Conservation (phyloP, 78 protist genomes). For the Reticulomyxa filosa region DNA sequence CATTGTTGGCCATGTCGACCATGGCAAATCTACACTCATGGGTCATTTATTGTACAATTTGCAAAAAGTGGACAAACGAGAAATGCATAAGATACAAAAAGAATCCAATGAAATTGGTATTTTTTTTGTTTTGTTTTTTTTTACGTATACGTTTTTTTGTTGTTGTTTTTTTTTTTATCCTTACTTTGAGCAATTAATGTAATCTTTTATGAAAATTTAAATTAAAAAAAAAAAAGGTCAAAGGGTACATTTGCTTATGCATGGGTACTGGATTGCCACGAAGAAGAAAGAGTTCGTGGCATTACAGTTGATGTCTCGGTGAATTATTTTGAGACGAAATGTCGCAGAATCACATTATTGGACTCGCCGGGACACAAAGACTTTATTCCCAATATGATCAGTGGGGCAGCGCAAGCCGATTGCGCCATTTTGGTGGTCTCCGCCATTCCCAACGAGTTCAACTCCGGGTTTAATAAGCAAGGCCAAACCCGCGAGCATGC, state of each 20-base stretch:
- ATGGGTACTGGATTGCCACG: constrained; percentile 20
- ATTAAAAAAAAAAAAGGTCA: no score
- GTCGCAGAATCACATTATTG: no score
- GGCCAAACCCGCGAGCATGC: constrained; percentile 51
- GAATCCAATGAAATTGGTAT: no score
- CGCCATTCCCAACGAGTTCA: constrained; percentile 8
- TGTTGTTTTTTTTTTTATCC: no score
- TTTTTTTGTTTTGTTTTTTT: no score
- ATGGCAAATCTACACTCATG: constrained; percentile 22
- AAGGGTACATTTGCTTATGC: constrained; percentile 28
- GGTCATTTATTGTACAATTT: constrained; percentile 20
- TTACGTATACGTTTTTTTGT: no score
- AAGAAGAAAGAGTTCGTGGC: constrained; percentile 23
- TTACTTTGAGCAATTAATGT: no score
- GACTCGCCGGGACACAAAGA: constrained; percentile 29
- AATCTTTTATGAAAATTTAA: no score
- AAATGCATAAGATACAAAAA: no score
- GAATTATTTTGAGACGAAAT: no score
- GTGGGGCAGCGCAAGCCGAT: constrained; percentile 86
- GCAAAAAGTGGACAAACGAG: no score
- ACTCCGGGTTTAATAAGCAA: constrained; percentile 15
- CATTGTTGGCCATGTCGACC: constrained; percentile 83
- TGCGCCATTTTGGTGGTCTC: constrained; percentile 29
- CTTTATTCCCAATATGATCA: constrained; percentile 96
- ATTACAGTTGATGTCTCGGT: constrained; percentile 27